Base-by-base conservation (phyloP, 805 yeast species). In the Wickerhamiella domercqiae region DNA sequence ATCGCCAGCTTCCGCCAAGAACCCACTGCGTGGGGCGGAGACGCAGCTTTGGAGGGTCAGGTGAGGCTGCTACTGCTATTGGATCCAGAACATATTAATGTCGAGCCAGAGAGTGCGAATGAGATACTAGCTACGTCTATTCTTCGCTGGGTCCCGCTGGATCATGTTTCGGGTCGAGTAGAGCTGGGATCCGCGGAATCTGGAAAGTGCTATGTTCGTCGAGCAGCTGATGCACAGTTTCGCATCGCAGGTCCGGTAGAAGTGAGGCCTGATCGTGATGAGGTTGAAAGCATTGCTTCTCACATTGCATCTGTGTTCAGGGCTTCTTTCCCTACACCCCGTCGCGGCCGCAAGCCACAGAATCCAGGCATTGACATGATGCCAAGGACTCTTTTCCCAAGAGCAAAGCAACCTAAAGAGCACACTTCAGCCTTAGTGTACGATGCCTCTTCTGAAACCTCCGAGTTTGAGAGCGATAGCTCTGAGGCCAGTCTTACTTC, bases 1-100 rank as follows among this genome's bases (percentile, higher is more conserved):
- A 30, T 45, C 4, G 16, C 39, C 2, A 29, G 39, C 9, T 36
- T 45, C 24, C 33, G 33, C 33, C 18, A 30, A 14, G 33, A 30
- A n/a, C 33, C 33, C 21, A 17, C 21, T 5, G 7, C 16, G 5
- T 13, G 21, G 11, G 21, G 21, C 16, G 26, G 26, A 13, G 9
- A 9, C 13, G 11, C 13, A 24, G 16, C 9, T 5, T 9, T 30
- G 7, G 7, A 6, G 20, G 16, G 19, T 21, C 18, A 30, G 21
- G 33, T 30, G 20, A 9, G 33, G 6, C 5, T 30, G 21, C n/a
- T 30, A 7, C 7, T 30, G 6, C 19, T 30, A 21, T 18, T 17
- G 7, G 21, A 13, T 13, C 33, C 33, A 7, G 11, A 7, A 30
- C 11, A 13, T 5, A 7, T 7, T 7, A 7, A 13, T 6, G 33